Evolutionary conservation across 164 flowering plant genomes (phyloP).

Genomic region (Dillenia suffruticosa): DNA sequence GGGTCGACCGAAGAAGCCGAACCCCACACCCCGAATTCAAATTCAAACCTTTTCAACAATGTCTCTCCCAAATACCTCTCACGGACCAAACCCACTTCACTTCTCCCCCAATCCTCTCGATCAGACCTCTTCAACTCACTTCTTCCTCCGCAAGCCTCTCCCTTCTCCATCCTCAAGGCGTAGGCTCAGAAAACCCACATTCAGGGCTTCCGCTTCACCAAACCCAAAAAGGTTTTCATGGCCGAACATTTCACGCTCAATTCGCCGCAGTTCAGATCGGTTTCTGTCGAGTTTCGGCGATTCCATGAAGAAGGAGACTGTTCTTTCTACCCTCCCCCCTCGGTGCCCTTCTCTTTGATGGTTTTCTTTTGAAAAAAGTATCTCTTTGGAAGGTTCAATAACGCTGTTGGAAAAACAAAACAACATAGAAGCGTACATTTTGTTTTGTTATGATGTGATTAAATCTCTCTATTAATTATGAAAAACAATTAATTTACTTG

Average conservation of each 20-base stretch:
- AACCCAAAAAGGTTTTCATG: slow-evolving; percentile 44
- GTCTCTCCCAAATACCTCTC: not conserved
- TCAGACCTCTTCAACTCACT: slow-evolving; percentile 5
- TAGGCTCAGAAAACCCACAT: slow-evolving; percentile 21
- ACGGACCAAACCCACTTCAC: slow-evolving; percentile 21
- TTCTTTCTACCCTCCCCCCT: too few relatives aligned
- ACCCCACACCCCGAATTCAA: too few relatives aligned
- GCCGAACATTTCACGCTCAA: slow-evolving; percentile 31
- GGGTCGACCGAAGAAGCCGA: too few relatives aligned
- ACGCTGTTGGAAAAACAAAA: too few relatives aligned
- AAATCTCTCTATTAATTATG: too few relatives aligned
- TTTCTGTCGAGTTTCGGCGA: slow-evolving; percentile 48
- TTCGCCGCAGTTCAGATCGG: slow-evolving; percentile 51
- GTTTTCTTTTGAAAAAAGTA: too few relatives aligned
- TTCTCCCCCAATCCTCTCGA: slow-evolving; percentile 11
- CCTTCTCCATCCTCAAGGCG: slow-evolving; percentile 7
- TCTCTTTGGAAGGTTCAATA: too few relatives aligned
- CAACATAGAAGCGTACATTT: too few relatives aligned
- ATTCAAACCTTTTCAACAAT: too few relatives aligned
- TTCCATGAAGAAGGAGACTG: slow-evolving; percentile 68
- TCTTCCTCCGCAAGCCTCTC: slow-evolving; percentile 15
- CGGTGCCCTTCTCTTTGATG: too few relatives aligned
- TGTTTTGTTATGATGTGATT: too few relatives aligned
- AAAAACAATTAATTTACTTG: too few relatives aligned
- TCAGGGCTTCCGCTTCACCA: slow-evolving; percentile 37